Evolutionary conservation across 2,329 filamentous ascomycete species (phyloP).

Genomic region (Pseudopithomyces maydicus): DNA sequence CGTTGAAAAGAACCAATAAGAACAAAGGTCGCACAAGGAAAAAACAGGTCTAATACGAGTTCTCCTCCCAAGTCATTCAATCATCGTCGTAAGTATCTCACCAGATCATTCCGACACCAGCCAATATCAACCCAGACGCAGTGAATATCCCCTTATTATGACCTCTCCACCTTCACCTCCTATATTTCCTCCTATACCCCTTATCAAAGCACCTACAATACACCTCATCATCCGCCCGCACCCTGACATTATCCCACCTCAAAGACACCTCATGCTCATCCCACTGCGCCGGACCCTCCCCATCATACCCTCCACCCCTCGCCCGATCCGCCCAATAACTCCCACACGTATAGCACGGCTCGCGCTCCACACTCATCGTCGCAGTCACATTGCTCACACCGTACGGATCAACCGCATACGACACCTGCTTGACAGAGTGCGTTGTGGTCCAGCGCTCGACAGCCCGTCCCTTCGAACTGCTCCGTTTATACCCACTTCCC

Average conservation of each 20-base stretch:
- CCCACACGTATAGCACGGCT: slow-evolving; percentile 22
- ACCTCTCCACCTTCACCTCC: slow-evolving; percentile 22
- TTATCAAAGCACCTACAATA: slow-evolving; percentile 31
- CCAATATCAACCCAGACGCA: too few relatives aligned
- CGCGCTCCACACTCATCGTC: slow-evolving; percentile 24
- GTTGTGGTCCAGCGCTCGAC: slow-evolving; percentile 15
- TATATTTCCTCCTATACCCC: slow-evolving; percentile 21
- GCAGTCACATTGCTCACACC: slow-evolving; percentile 20
- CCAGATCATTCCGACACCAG: too few relatives aligned
- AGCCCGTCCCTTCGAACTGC: slow-evolving; percentile 8
- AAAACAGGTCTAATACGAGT: too few relatives aligned
- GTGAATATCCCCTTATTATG: slow-evolving; percentile 20
- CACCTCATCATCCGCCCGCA: slow-evolving; percentile 18
- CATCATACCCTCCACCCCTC: slow-evolving; percentile 15
- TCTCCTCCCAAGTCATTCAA: too few relatives aligned
- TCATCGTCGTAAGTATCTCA: too few relatives aligned
- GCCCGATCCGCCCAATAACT: slow-evolving; percentile 21
- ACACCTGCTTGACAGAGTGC: slow-evolving; percentile 20
- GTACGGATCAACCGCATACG: slow-evolving; percentile 12
- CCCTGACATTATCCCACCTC: slow-evolving; percentile 18
- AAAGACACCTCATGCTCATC: slow-evolving; percentile 24
- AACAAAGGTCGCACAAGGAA: too few relatives aligned
- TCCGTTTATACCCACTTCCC: background rate
- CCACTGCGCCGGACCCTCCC: slow-evolving; percentile 20
- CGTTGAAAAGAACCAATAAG: too few relatives aligned